Evolutionary conservation across 139 green algal species (phyloP), one percentile per base, ranked within the genome.

Genomic region (Nannochloris sp.): DNA sequence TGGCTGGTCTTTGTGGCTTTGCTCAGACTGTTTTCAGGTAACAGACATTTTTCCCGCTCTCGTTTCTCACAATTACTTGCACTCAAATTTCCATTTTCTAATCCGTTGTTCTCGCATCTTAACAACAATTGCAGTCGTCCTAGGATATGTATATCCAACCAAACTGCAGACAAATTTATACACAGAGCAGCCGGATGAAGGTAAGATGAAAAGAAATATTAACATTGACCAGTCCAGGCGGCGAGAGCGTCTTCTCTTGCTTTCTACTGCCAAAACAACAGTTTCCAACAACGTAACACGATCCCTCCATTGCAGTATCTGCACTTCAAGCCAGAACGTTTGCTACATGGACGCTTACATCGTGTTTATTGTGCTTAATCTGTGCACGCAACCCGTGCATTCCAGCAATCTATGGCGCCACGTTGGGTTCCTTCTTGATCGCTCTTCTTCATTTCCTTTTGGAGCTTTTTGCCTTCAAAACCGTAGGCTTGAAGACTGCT

Each of bases 321-420:
- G 75, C 84, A 2, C 51, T 95, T 9, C 76, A 90, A 55, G 88
- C 84, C 4, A 57, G 88, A 2, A 89, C 91, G 0, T 95, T 95
- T 65, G 86, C 83, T 0, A 79, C 79, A 2, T 95, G 88, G 88
- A 95, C 88, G 4, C 23, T 84, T 12, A 79, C 87, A 27, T 89
- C 88, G 0, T 92, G 86, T 63, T 69, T 77, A 13, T 77, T 95
- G 8, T 95, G 88, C 75, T 38, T 95, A 2, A 80, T 89, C 8
- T 94, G 86, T 45, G 85, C 88, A 0, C 75, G 76, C 8, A 83
- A 94, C 48, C 78, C 84, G 6, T 78, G 72, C 9, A 84, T 87
- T 48, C 29, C 61, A 14, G 64, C 80, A 13, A 85, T 95, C 15
- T 95, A 95, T 47, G 77, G 88, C 4, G 82, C 80, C 7, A 95